Conservation (phyloP, 2,329 filamentous ascomycete genomes). For the Arthrobotrys conoides region DNA sequence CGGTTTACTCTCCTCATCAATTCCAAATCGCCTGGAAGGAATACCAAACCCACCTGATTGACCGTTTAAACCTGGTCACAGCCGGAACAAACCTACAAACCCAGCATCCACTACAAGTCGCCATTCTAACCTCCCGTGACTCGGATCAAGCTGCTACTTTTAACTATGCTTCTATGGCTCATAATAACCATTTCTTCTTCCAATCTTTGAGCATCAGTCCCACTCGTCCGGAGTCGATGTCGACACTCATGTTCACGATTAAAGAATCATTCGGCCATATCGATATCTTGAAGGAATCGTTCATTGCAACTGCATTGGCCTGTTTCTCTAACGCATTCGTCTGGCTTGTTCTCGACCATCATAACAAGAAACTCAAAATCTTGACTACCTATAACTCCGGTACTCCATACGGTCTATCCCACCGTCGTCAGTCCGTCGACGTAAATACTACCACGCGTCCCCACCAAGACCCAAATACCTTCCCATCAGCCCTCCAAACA, state of each 20-base stretch:
- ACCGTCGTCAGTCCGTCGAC: slow-evolving; percentile 77
- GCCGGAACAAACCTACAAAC: slow-evolving; percentile 78
- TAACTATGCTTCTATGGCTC: slow-evolving; percentile 96
- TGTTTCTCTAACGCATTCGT: slow-evolving; percentile 99
- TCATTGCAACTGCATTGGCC: slow-evolving; percentile 82
- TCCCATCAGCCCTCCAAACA: slow-evolving; percentile 65
- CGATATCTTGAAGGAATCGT: slow-evolving; percentile 83
- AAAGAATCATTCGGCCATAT: slow-evolving; percentile 82
- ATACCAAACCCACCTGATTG: slow-evolving; percentile 81
- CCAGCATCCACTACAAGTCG: slow-evolving; percentile 76
- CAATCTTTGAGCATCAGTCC: slow-evolving; percentile 68
- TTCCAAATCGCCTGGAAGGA: slow-evolving; percentile 85
- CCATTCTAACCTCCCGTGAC: slow-evolving; percentile 82
- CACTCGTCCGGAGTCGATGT: slow-evolving; percentile 71
- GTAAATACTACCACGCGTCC: slow-evolving; percentile 74
- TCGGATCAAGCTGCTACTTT: slow-evolving; percentile 83
- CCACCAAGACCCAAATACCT: slow-evolving; percentile 66
- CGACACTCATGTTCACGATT: slow-evolving; percentile 74
- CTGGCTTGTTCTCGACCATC: slow-evolving; percentile 82
- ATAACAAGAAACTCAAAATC: slow-evolving; percentile 73
- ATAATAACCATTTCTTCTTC: slow-evolving; percentile 92
- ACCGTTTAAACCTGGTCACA: slow-evolving; percentile 81
- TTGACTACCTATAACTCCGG: slow-evolving; percentile 93
- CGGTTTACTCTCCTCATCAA: slow-evolving; percentile 77
- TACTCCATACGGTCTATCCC: slow-evolving; percentile 88